Conservation (phyloP, 2,329 filamentous ascomycete genomes). For the Sporothrix luriei region DNA sequence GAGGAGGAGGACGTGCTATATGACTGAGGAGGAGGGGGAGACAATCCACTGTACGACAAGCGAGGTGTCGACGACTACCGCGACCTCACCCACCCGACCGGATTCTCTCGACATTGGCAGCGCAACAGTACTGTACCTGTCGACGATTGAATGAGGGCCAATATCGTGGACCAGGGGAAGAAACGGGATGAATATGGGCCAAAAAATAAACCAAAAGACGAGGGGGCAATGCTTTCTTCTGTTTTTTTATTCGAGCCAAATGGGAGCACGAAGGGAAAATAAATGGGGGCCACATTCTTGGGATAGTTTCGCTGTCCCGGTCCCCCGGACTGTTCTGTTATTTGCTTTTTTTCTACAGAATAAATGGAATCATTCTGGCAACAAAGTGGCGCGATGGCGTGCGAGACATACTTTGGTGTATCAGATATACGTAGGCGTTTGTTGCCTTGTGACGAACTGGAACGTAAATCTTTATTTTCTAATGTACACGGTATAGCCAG, state of each 20-base stretch:
- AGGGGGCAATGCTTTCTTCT: neutral
- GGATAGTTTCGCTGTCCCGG: neutral
- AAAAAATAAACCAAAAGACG: conserved; percentile 1
- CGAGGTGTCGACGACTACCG: conserved; percentile 6
- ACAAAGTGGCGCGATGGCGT: neutral
- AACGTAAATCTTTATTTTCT: conserved; percentile 34
- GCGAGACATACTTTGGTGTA: too few species aligned
- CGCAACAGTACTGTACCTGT: neutral
- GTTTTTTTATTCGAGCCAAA: conserved; percentile 12
- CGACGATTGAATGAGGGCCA: conserved; percentile 13
- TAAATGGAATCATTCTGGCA: conserved; percentile 26
- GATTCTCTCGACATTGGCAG: conserved; percentile 5
- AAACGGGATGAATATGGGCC: conserved; percentile 4
- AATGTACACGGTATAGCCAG: conserved; percentile 38
- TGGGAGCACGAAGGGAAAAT: conserved; percentile 11
- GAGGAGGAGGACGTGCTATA: conserved; percentile 5
- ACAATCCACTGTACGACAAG: conserved; percentile 25
- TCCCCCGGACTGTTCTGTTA: conserved; percentile 6
- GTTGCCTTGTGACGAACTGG: neutral
- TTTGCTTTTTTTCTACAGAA: conserved; percentile 29
- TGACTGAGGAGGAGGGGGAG: neutral
- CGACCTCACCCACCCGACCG: conserved; percentile 23
- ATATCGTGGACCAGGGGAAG: conserved; percentile 14
- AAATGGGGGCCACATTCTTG: neutral
- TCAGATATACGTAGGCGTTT: too few species aligned